Evolutionary conservation across 2,329 filamentous ascomycete species (phyloP).

Genomic region (Colletotrichum musae): DNA sequence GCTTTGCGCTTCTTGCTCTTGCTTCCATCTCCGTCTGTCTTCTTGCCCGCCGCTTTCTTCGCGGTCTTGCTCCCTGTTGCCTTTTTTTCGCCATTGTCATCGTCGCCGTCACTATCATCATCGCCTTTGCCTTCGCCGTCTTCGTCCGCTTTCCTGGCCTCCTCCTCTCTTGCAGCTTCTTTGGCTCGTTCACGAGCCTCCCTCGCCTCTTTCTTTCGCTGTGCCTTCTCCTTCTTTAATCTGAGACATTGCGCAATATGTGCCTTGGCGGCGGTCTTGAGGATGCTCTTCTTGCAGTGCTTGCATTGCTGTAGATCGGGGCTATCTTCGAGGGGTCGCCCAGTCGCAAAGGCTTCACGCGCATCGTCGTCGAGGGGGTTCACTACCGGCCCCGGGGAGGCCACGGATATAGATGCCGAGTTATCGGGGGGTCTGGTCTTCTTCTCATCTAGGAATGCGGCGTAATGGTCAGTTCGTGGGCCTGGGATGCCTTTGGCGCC

Average conservation of each 20-base stretch:
- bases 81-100: slow-evolving; percentile 60
- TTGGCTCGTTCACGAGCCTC: slow-evolving; percentile 78
- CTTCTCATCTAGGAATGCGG: slow-evolving; percentile 63
- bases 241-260: slow-evolving; percentile 89
- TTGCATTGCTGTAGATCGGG: slow-evolving; percentile 89
- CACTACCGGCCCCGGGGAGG: slow-evolving; percentile 69
- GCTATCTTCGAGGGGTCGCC: slow-evolving; percentile 84
- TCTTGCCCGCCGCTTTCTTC: slow-evolving; percentile 78
- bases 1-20: slow-evolving; percentile 86
- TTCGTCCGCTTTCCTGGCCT: slow-evolving; percentile 66
- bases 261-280: slow-evolving; percentile 80
- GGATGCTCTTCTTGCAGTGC: slow-evolving; percentile 91
- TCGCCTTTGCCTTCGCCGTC: slow-evolving; percentile 65
- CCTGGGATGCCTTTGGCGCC: not conserved
- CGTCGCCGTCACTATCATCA: slow-evolving; percentile 62
- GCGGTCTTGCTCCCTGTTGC: slow-evolving; percentile 56
- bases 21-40: slow-evolving; percentile 69
- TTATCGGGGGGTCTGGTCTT: slow-evolving; percentile 64
- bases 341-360: slow-evolving; percentile 84
- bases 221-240: slow-evolving; percentile 86
- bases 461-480: slow-evolving; percentile 10
- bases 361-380: slow-evolving; percentile 82
- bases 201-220: slow-evolving; percentile 81
- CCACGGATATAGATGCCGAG: slow-evolving; percentile 52
- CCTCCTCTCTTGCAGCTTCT: slow-evolving; percentile 71